Evolutionary conservation across 2,329 filamentous ascomycete species (phyloP), one percentile per base, ranked within the genome.

Genomic region (Cladosporium sphaerospermum): DNA sequence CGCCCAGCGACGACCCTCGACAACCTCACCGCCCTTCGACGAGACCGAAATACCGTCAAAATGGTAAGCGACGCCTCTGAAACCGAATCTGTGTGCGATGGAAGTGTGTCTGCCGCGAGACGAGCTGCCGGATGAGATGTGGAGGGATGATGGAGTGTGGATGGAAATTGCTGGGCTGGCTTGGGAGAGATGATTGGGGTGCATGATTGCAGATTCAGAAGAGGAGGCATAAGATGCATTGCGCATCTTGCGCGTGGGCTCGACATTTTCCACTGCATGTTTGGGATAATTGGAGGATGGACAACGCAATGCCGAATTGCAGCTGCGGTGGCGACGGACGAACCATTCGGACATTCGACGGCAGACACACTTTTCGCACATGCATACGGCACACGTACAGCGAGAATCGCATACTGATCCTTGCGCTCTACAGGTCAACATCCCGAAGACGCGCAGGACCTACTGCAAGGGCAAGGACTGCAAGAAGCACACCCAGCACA

Each of bases 401-500:
- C 28, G 32, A 49, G 45, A 23, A 37, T 36, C 28, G 7, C 13
- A 42, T 19, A 43, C 49, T 56, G 51, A 55, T 59, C 32, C 54
- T 52, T 34, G 45, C 42, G 64, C 42, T n/a, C 45, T 32, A 53
- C 51, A 92, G 91, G 90, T 96, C 82, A 96, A 96, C 88, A 88
- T 96, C 81, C 90, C 91, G 73, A 96, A 96, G 83, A 96, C 90
- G 76, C 85, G 90, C 75, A 88, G 89, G 81, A 96, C 91, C 77
- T 96, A 90, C 82, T 95, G 89, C 89, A 95, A 95, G 83, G 88
- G 88, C 82, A 91, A 87, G 82, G 84, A 89, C 72, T 95, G 90
- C 88, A 81, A 81, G 71, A 78, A 78, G 74, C 75, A 75, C 69
- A 83, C 82, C 71, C 89, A 90, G 80, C 88, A 91, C 83, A 89